A percentile compares a stretch with the other conserved stretches of the same genome.
phyloP scores from a whole-genome alignment of 306 rosid species.

The Morella rubra region DNA sequence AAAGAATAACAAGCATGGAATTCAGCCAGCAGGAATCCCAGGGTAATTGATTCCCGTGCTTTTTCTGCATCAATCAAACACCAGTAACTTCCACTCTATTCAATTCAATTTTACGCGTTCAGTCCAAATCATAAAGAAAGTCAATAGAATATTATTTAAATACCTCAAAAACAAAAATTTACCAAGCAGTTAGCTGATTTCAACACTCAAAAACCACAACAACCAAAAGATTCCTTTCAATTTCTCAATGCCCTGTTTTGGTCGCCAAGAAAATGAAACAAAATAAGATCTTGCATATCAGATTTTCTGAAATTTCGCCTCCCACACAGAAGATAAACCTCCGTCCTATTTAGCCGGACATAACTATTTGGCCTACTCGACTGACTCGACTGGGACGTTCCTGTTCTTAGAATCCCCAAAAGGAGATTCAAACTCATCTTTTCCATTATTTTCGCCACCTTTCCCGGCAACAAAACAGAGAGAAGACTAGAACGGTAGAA shows the following conservation, averaged over 20 bases:
- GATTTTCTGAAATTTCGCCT: slow-evolving; percentile 20
- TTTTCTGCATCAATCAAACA: slow-evolving; percentile 40
- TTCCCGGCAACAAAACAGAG: slow-evolving; percentile 30
- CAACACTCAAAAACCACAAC: slow-evolving; percentile 1
- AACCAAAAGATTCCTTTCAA: slow-evolving; percentile 9
- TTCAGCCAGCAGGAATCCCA: slow-evolving; percentile 22
- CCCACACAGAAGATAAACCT: slow-evolving; percentile 20
- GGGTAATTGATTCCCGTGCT: slow-evolving; percentile 19
- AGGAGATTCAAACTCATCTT: slow-evolving; percentile 29
- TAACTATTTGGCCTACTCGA: slow-evolving; percentile 14
- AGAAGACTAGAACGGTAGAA: slow-evolving; percentile 1
- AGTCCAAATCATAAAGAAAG: neutral
- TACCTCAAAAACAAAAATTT: neutral
- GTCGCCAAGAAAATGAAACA: slow-evolving; percentile 15
- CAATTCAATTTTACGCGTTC: slow-evolving; percentile 3
- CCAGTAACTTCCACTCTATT: slow-evolving; percentile 1
- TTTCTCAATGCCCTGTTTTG: slow-evolving; percentile 21
- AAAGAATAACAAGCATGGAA: slow-evolving; percentile 15
- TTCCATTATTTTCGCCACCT: slow-evolving; percentile 38
- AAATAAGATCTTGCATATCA: slow-evolving; percentile 16
- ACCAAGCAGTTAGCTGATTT: neutral
- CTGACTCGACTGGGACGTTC: slow-evolving; percentile 1
- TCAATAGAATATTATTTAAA: neutral
- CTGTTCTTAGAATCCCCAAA: slow-evolving; percentile 26
- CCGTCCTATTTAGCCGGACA: slow-evolving; percentile 25